Base-by-base conservation (phyloP, 768 basidiomycete genomes). In the Phanerochaete carnosa region DNA sequence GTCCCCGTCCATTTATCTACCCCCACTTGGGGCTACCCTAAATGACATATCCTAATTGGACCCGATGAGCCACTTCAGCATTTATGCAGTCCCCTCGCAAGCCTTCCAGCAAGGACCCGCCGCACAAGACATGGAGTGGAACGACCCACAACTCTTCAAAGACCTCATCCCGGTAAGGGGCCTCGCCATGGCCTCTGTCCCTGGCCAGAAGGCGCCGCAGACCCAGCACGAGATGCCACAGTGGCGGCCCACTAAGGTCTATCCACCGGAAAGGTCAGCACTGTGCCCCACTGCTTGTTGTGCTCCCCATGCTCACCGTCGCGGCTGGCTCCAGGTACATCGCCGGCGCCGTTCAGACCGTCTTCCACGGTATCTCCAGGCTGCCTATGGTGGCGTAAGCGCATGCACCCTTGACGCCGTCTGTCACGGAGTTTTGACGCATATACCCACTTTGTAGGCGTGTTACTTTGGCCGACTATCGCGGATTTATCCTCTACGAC, bases 381-480 rank as follows among this genome's bases (percentile, higher is more conserved):
- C 70, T 80, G 62, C 79, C 82, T 28, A 83, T 83, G 79, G 76
- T 82, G 55, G 83, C 82, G 83, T 82, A 62, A 65, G 82, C 19
- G 39, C 11, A 7, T 8, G 19, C 39, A 4, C 19, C 13, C 33
- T 19, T 19, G 4, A 77, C 45, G 32, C 47, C 43, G 23, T 29
- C 59, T 29, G 51, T 45, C 35, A 45, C 50, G 59, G 23, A 37
- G 28, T 15, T 47, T 59, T 60, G 55, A 56, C 51, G 32, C 55
- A 55, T 35, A 58, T 54, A 29, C 56, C 47, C 32, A 45, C 22
- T 39, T 26, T 46, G 29, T 26, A 84, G 84, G 3, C 81, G 83
- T 37, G 80, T 85, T 19, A 81, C 81, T 13, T 62, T 84, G 33
- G 73, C 76, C 22, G 80, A 85, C 68, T 83, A 81, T 62, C 70